phyloP scores from a whole-genome alignment of 306 rosid genomes.

The Prosopis cineraria region DNA sequence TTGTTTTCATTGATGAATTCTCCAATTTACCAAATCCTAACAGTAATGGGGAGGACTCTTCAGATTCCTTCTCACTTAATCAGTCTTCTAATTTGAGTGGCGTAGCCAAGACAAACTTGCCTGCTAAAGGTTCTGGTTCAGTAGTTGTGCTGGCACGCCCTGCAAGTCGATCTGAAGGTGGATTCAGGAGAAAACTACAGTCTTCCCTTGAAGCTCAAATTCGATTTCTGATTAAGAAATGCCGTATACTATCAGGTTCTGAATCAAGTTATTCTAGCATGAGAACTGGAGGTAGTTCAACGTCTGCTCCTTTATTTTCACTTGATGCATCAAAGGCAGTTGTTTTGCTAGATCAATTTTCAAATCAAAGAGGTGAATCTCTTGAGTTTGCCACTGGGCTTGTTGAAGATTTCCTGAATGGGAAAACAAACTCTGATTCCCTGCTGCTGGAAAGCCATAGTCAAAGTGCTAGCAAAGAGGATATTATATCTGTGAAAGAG shows the following conservation, averaged over 20 bases:
- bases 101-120: constrained; percentile 56
- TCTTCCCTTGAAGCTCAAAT: constrained; percentile 86
- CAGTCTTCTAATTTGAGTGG: constrained; percentile 62
- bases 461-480: constrained; percentile 70
- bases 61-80: constrained; percentile 51
- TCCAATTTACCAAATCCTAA: constrained; percentile 51
- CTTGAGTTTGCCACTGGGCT: constrained; percentile 75
- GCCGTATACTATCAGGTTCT: constrained; percentile 69
- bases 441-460: constrained; percentile 83
- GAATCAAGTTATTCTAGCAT: constrained; percentile 67
- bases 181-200: constrained; percentile 80
- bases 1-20: constrained; percentile 81
- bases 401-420: constrained; percentile 78
- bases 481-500: constrained; percentile 73
- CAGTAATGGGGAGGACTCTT: constrained; percentile 59
- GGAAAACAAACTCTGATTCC: constrained; percentile 85
- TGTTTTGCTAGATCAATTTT: constrained; percentile 64
- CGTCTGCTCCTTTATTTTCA: constrained; percentile 70
- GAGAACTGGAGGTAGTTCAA: constrained; percentile 60
- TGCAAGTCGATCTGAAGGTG: constrained; percentile 77
- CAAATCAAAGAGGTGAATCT: constrained; percentile 68
- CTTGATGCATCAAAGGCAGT: constrained; percentile 89
- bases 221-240: constrained; percentile 80
- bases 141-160: constrained; percentile 92
- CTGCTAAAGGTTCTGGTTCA: constrained; percentile 76